Base-by-base conservation (phyloP, 306 rosid genomes). In the Cucurbita argyrosperma region DNA sequence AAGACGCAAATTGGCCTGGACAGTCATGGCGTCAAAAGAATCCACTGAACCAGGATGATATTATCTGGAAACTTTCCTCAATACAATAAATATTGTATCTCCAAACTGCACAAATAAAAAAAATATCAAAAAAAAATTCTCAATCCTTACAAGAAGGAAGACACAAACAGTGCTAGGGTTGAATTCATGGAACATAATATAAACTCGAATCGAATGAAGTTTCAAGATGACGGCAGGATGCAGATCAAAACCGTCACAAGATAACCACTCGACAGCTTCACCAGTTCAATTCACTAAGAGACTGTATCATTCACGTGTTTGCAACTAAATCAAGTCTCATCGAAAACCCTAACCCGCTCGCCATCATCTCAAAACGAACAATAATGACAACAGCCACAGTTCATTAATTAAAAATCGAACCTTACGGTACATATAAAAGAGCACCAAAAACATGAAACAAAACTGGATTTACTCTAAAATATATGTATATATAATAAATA, bases 1-100 rank as follows among this genome's bases (percentile, higher is more conserved):
- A 75, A 83, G 85, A 52, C 18, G 88, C 51, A 72, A 38, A 53
- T 81, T 84, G 26, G 82, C 53, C 12, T 65, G 88, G 74, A 82
- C 80, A 58, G 76, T 83, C 97, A 91, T 95, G 55, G 42, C 53
- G 5, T 39, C 59, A 62, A 45, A 52, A 26, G 16, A 52, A 59
- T 76, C 80, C 40, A 73, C 83, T 42, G 53, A 39, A 62, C 19
- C 47, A 60, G 58, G 52, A 49, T 61, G 54, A 75, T 49, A 61
- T 35, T 40, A 12, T 55, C 66, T 18, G 66, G 40, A 49, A 50
- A 15, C 15, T 30, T 8, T 1, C 74, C 23, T 50, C 46, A 15
- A 50, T 13, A 15, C 13, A 68, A 13, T 21, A 13, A 49, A 50
- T 7, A 8, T 49, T 51, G 55, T 67, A 50, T 35, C 60, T 70